Conservation (phyloP, 1,284 basidiomycete genomes). For the Schizophyllum amplum region DNA sequence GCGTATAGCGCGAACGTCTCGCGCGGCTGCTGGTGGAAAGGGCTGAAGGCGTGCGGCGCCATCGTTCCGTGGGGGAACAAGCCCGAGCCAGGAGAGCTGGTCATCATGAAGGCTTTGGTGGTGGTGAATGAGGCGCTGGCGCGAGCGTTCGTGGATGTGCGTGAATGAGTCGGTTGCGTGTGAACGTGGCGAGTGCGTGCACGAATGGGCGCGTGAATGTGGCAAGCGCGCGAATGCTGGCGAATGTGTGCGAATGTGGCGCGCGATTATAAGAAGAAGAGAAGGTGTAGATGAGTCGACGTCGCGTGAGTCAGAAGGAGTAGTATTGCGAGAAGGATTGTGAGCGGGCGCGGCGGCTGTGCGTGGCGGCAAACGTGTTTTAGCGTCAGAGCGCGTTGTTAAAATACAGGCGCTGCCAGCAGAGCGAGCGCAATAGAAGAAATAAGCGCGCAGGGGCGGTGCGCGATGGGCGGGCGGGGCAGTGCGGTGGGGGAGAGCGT, state of each 20-base stretch:
- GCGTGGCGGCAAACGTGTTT: neutral
- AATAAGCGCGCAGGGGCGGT: neutral
- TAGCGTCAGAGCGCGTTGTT: neutral
- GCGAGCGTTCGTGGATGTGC: neutral
- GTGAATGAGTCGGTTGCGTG: neutral
- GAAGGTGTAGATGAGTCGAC: too few relatives aligned
- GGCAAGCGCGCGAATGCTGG: too few relatives aligned
- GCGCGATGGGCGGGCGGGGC: neutral
- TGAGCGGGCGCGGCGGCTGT: neutral
- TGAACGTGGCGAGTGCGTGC: neutral
- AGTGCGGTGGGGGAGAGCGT: neutral
- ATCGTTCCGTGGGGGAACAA: slow-evolving; percentile 54
- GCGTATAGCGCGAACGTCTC: slow-evolving; percentile 60
- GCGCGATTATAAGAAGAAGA: too few relatives aligned
- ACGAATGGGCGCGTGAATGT: too few relatives aligned
- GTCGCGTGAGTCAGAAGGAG: neutral
- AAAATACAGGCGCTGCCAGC: neutral
- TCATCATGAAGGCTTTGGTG: slow-evolving; percentile 27
- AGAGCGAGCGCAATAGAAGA: neutral
- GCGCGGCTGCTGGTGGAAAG: slow-evolving; percentile 60
- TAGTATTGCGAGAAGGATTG: neutral
- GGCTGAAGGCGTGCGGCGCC: slow-evolving; percentile 54
- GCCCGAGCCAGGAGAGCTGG: slow-evolving; percentile 47
- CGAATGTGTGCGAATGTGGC: too few relatives aligned
- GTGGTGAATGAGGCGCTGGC: slow-evolving; percentile 16